Conservation (phyloP, 352 stramenopile genomes). For the Phytophthora melonis region DNA sequence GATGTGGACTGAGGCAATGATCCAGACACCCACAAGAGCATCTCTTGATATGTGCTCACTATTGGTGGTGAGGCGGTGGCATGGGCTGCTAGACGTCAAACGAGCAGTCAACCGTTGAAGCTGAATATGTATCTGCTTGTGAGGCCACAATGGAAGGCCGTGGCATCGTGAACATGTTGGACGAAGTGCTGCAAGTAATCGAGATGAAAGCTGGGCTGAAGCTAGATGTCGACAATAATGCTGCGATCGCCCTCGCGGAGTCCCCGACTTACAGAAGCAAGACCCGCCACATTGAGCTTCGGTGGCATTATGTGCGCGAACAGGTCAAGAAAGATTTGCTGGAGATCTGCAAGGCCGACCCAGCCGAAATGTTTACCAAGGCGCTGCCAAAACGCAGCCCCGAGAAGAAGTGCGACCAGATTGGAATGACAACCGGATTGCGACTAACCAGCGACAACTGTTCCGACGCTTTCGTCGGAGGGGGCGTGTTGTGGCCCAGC, state of each 20-base stretch:
- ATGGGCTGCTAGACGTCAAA: conserved; percentile 23
- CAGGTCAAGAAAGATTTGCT: background rate
- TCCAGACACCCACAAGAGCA: conserved; percentile 20
- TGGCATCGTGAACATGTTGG: conserved; percentile 25
- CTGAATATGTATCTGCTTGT: conserved; percentile 21
- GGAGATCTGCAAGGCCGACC: background rate
- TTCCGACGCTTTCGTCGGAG: background rate
- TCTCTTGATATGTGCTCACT: conserved; percentile 16
- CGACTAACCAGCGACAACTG: background rate
- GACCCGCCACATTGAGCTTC: conserved; percentile 3
- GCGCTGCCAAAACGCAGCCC: background rate
- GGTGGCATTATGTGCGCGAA: background rate
- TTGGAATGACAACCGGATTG: background rate
- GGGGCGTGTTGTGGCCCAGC: background rate
- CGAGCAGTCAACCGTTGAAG: conserved; percentile 23
- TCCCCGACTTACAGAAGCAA: conserved; percentile 20
- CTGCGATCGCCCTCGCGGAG: conserved; percentile 4
- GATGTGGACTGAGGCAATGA: conserved; percentile 34
- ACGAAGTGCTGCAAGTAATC: conserved; percentile 11
- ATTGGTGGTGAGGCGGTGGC: conserved; percentile 15
- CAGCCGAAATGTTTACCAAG: conserved; percentile 53
- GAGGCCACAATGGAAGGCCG: conserved; percentile 24
- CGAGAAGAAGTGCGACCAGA: background rate
- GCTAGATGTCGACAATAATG: conserved; percentile 22
- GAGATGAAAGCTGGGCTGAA: background rate